Evolutionary conservation across 1,284 basidiomycete species (phyloP).

Genomic region (Cryptococcus neoformans): DNA sequence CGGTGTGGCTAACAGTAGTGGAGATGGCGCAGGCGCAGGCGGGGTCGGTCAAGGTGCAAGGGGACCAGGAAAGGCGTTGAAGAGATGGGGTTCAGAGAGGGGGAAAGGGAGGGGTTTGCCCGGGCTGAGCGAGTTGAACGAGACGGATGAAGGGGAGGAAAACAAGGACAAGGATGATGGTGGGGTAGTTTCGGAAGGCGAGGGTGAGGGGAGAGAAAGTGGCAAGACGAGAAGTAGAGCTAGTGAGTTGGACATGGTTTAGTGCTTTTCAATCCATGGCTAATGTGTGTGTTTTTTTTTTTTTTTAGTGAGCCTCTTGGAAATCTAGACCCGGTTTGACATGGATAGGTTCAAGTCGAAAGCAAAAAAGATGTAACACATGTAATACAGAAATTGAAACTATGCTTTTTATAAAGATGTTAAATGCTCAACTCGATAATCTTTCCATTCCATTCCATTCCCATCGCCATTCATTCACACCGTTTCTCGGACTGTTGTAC

Average conservation of each 20-base stretch:
- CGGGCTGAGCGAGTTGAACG: neutral
- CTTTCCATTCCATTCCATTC: neutral
- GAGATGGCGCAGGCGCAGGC: neutral
- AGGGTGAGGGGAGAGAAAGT: constrained; percentile 3
- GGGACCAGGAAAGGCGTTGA: constrained; percentile 8
- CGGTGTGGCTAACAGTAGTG: no score
- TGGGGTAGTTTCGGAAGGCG: neutral
- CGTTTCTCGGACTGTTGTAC: neutral
- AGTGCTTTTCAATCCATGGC: no score
- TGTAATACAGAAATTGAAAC: neutral
- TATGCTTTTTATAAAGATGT: neutral
- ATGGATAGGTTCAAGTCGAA: neutral
- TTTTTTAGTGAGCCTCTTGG: constrained; percentile 23
- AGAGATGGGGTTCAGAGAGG: constrained; percentile 4
- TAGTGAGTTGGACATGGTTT: constrained; percentile 19
- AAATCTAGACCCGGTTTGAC: constrained; percentile 11
- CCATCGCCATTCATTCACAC: no score
- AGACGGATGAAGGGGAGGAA: constrained; percentile 7
- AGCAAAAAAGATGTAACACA: neutral
- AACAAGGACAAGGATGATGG: constrained; percentile 9
- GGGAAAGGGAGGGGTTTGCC: constrained; percentile 22
- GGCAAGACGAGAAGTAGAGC: constrained; percentile 11
- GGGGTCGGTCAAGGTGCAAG: neutral
- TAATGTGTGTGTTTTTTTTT: no score
- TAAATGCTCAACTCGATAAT: neutral